phyloP scores from a whole-genome alignment of 83 land plant genomes.

The Larix sibirica region DNA sequence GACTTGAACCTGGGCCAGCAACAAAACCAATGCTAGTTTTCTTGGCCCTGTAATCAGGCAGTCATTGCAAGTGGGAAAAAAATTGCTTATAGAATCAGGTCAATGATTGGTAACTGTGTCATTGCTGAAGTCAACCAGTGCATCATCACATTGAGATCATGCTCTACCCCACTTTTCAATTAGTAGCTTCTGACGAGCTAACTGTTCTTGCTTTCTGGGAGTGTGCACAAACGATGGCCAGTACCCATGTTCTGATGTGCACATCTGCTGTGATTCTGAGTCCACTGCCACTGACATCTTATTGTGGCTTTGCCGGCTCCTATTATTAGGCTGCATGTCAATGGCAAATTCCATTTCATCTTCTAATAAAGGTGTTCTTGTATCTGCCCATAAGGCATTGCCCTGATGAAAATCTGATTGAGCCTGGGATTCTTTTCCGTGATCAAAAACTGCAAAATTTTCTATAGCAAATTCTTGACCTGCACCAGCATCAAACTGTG shows the following conservation, averaged over 20 bases:
- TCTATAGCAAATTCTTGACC: neutral
- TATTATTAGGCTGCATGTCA: neutral
- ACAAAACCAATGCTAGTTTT: neutral
- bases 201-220: conserved; percentile 10
- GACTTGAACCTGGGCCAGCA: neutral
- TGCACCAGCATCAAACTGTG: neutral
- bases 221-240: conserved; percentile 15
- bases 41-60: neutral
- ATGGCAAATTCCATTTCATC: conserved; percentile 3
- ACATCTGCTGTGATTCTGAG: neutral
- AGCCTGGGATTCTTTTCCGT: conserved; percentile 5
- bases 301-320: conserved; percentile 3
- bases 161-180: conserved; percentile 17
- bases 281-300: neutral
- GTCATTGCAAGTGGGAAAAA: neutral
- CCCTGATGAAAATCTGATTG: neutral
- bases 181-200: conserved; percentile 6
- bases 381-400: conserved; percentile 10
- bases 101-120: neutral
- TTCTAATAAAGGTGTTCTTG: neutral
- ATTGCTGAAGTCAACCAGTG: neutral
- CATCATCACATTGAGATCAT: neutral
- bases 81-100: conserved; percentile 4
- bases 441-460: neutral
- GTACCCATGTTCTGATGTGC: conserved; percentile 3